Evolutionary conservation across 305 asterid genomes (phyloP).

Genomic region (Fraxinus baroniana): DNA sequence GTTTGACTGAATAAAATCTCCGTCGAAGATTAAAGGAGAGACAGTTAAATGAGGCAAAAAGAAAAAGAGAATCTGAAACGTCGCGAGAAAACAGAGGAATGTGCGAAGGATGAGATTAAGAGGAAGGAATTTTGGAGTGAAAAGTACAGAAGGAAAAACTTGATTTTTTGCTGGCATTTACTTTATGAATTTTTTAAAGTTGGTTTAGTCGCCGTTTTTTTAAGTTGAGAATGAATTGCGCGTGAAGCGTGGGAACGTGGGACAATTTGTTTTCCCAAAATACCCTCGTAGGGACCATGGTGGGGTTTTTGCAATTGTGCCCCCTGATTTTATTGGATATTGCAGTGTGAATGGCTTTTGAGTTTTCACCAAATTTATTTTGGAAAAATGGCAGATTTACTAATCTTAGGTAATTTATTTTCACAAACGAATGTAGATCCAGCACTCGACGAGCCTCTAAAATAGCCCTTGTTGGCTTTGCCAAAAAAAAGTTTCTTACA

Average conservation of each 20-base stretch:
- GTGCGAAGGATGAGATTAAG: not conserved
- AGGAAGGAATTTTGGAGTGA: constrained; percentile 29
- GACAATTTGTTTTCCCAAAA: not conserved
- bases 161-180: constrained; percentile 1
- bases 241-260: constrained; percentile 21
- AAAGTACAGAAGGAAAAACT: not conserved
- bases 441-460: not conserved
- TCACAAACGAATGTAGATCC: not conserved
- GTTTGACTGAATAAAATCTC: not conserved
- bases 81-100: constrained; percentile 17
- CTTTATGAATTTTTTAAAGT: not conserved
- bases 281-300: not conserved
- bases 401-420: not conserved
- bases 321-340: not conserved
- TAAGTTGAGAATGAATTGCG: not conserved
- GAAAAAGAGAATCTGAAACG: not conserved
- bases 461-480: no score
- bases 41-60: not conserved
- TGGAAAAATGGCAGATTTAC: not conserved
- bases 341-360: not conserved
- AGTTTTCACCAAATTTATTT: not conserved
- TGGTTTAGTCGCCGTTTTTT: not conserved
- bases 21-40: not conserved
- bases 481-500: no score
- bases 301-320: not conserved